Evolutionary conservation across 148 eudicot species (phyloP).

Genomic region (Simmondsia chinensis): DNA sequence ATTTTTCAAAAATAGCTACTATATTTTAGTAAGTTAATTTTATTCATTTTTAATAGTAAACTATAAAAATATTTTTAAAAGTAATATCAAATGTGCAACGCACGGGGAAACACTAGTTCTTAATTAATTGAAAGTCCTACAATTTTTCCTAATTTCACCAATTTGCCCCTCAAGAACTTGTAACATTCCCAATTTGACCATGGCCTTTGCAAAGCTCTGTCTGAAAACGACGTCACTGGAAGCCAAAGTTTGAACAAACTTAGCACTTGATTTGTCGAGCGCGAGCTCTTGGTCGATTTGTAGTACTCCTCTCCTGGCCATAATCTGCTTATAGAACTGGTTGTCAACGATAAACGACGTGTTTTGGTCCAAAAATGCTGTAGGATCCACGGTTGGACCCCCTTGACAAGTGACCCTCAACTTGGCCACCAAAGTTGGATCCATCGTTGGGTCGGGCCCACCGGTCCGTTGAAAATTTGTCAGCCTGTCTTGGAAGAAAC

Average conservation of each 20-base stretch:
- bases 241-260: not conserved
- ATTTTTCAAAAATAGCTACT: too few relatives aligned
- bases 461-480: slow-evolving; percentile 6
- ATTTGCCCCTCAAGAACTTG: slow-evolving; percentile 1
- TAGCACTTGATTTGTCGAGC: not conserved
- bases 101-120: too few relatives aligned
- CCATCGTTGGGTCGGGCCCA: slow-evolving; percentile 9
- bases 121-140: slow-evolving; percentile 4
- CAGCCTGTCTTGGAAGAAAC: slow-evolving; percentile 9
- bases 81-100: too few relatives aligned
- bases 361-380: slow-evolving; percentile 8
- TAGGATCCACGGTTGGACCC: not conserved
- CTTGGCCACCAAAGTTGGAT: not conserved
- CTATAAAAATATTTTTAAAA: too few relatives aligned
- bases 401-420: slow-evolving; percentile 2
- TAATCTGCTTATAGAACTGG: slow-evolving; percentile 7
- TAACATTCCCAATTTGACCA: slow-evolving; percentile 13
- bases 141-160: slow-evolving; percentile 14
- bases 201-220: slow-evolving; percentile 10
- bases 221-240: slow-evolving; percentile 1
- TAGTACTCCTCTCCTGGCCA: slow-evolving; percentile 4
- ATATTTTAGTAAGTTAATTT: too few relatives aligned
- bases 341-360: slow-evolving; percentile 6
- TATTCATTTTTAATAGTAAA: too few relatives aligned
- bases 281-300: slow-evolving; percentile 14